Conservation (phyloP, 148 eudicot genomes). For the Gaultheria prostrata region DNA sequence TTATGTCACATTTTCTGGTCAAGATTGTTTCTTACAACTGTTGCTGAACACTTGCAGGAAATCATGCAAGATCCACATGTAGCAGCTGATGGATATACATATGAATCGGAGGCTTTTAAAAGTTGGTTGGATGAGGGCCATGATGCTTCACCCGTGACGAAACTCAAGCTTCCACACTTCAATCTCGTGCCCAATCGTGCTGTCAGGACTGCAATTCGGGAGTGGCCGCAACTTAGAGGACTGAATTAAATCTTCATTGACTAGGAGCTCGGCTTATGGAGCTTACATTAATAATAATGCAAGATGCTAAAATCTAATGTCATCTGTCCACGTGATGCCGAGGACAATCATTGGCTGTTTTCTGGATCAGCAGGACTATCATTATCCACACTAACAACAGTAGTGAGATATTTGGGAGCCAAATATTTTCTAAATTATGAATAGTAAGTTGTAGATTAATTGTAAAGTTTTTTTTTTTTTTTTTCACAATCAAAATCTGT, state of each 20-base stretch:
- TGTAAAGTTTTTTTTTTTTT: no score
- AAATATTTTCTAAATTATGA: no score
- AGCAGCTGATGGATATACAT: conserved; percentile 90
- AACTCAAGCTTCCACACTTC: conserved; percentile 47
- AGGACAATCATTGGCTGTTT: no score
- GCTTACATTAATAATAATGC: background rate
- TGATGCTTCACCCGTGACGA: conserved; percentile 87
- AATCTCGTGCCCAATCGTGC: conserved; percentile 70
- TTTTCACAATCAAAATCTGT: no score
- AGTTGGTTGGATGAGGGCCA: conserved; percentile 91
- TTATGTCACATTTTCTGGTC: no score
- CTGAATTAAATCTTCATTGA: background rate
- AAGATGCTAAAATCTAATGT: no score
- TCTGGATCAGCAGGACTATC: no score
- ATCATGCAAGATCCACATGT: conserved; percentile 86
- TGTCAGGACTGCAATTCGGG: conserved; percentile 89
- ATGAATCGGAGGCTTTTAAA: conserved; percentile 76
- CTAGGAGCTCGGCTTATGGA: no score
- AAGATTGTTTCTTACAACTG: background rate
- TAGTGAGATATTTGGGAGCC: no score
- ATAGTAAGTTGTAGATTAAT: no score
- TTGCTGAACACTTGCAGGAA: conserved; percentile 49
- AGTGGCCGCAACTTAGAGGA: conserved; percentile 58
- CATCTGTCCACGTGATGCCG: background rate
- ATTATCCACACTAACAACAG: no score